Percentiles rank a stretch among this genome's conserved stretches.
Evolutionary conservation across 2,329 filamentous ascomycete genomes (phyloP).

Genomic region (Trichoderma harzianum): DNA sequence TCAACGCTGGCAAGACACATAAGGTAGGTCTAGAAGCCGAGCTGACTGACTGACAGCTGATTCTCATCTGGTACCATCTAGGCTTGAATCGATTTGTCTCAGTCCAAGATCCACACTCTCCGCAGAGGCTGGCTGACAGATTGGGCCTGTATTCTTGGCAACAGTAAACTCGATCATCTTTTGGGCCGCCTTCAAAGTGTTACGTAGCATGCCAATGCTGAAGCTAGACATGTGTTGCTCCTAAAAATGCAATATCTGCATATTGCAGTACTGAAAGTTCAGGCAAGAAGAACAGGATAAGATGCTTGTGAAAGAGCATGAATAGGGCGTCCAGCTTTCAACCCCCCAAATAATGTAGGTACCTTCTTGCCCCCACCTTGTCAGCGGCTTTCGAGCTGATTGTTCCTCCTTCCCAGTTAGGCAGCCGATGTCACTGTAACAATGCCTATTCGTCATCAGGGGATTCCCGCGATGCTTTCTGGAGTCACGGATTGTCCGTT

Average conservation of each 20-base stretch:
- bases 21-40: background rate
- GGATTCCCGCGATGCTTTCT: background rate
- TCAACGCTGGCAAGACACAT: background rate
- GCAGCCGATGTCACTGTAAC: conserved; percentile 15
- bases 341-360: conserved; percentile 1
- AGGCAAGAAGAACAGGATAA: background rate
- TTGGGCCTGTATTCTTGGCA: background rate
- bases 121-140: background rate
- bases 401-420: conserved; percentile 14
- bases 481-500: background rate
- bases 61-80: background rate
- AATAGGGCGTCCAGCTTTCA: background rate
- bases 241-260: background rate
- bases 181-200: background rate
- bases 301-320: background rate
- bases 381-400: conserved; percentile 11
- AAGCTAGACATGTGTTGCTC: background rate
- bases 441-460: conserved; percentile 10
- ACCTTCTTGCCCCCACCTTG: conserved; percentile 7
- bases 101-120: background rate
- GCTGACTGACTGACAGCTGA: background rate
- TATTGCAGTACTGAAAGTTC: too few relatives aligned
- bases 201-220: background rate
- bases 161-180: background rate
- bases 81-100: background rate